Evolutionary conservation across 306 rosid genomes (phyloP), one percentile per base, ranked within the genome.

Genomic region (Coriaria nepalensis): DNA sequence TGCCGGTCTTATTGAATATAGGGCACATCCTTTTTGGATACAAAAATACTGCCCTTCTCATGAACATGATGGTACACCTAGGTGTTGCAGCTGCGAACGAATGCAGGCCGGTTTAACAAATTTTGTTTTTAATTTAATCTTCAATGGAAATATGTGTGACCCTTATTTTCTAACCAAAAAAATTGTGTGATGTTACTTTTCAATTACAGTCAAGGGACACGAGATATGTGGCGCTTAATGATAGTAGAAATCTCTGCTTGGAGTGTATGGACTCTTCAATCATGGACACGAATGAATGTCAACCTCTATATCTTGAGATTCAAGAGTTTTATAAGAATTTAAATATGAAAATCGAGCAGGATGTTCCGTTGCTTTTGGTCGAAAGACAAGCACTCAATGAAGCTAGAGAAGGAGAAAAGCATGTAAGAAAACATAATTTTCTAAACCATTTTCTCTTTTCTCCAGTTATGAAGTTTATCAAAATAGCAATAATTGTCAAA

Each of bases 1-100:
- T 81, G 87, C 83, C 77, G 98, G 98, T 82, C 98, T 90, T 75
- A 85, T 90, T 85, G 98, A 90, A 85, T 90, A 90, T 79, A 90
- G 98, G 94, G 98, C 98, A 65, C 98, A 90, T 76, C 98, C 98
- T 34, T 90, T 85, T 68, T 90, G 98, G 98, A 66, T 75, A 66
- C 98, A 90, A 62, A 86, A 90, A 65, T 90, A 90, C 60, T 90
- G 98, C 77, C 98, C 98, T 54, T 71, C 74, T 61, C 98, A 90
- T 37, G 98, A 90, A 70, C 92, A 79, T 35, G 98, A 90, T 64
- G 61, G 64, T 40, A 90, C 96, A 61, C 85, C 98, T 37, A 87
- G 98, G 57, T 90, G 98, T 64, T 79, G 96, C 76, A 81, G 98
- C 63, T 90, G 98, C 60, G 98, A 90, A 69, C 74, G 96, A 73